Evolutionary conservation across 2,329 filamentous ascomycete species (phyloP).

Genomic region (Ophiostoma novo-ulmi): DNA sequence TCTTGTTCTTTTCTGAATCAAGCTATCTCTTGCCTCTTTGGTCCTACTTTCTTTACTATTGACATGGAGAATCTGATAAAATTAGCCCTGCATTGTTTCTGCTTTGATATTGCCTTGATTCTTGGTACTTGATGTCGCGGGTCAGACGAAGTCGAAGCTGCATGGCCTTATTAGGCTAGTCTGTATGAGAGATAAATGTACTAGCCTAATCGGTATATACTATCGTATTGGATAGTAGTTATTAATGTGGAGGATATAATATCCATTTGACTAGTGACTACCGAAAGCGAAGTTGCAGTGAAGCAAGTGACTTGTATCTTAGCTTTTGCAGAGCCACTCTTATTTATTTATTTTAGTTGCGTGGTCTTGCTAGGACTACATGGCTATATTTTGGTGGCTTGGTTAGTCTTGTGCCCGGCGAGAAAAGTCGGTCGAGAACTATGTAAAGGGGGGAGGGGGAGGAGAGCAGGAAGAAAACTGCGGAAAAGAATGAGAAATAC

Average conservation of each 20-base stretch:
- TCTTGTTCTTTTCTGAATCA: not conserved
- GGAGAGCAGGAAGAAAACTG: not conserved
- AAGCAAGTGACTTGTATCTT: not conserved
- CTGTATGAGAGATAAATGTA: no score
- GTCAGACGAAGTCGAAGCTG: not conserved
- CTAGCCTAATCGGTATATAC: slow-evolving; percentile 6
- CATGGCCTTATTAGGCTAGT: not conserved
- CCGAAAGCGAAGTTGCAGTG: not conserved
- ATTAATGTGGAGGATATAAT: not conserved
- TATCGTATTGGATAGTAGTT: not conserved
- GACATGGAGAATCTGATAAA: slow-evolving; percentile 15
- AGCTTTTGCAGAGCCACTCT: not conserved
- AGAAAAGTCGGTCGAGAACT: not conserved
- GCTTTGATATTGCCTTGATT: not conserved
- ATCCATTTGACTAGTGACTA: not conserved
- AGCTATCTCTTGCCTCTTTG: not conserved
- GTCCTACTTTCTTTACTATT: not conserved
- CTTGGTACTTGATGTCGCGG: not conserved
- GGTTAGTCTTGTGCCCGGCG: not conserved
- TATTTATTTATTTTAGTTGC: not conserved
- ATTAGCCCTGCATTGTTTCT: slow-evolving; percentile 6
- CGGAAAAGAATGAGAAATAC: not conserved
- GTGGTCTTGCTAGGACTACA: not conserved
- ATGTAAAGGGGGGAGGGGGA: not conserved
- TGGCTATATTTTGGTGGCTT: not conserved